Conservation (phyloP, 371 early-diverging fungal genomes). For the Rozella allomycis region DNA sequence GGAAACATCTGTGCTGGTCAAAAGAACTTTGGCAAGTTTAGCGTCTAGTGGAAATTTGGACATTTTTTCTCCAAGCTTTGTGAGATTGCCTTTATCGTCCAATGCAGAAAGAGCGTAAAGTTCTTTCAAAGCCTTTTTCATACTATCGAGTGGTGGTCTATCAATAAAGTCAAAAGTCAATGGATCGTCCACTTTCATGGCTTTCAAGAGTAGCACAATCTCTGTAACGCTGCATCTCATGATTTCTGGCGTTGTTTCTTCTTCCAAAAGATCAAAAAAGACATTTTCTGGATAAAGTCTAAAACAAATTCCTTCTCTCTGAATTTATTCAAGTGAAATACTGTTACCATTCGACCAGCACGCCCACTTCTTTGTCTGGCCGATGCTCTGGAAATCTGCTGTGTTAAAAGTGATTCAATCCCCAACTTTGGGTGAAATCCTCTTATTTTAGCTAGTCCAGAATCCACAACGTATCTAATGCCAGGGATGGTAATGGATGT, state of each 20-base stretch:
- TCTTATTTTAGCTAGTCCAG: conserved; percentile 89
- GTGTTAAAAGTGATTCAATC: conserved; percentile 61
- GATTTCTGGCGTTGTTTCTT: conserved; percentile 44
- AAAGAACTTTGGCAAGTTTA: conserved; percentile 7
- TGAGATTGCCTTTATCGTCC: conserved; percentile 6
- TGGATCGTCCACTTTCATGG: conserved; percentile 69
- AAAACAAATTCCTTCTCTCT: conserved; percentile 37
- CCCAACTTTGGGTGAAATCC: conserved; percentile 79
- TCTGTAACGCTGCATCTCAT: conserved; percentile 62
- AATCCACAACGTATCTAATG: conserved; percentile 92
- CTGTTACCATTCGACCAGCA: conserved; percentile 52
- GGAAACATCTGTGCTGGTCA: no score
- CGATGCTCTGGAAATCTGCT: conserved; percentile 76
- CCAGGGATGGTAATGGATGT: conserved; percentile 95
- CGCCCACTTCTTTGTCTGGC: conserved; percentile 91
- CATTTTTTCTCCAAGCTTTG: conserved; percentile 10
- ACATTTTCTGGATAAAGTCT: conserved; percentile 46
- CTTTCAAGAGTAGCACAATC: conserved; percentile 64
- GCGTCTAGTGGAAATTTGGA: conserved; percentile 10
- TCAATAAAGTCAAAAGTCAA: conserved; percentile 86
- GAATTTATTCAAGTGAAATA: not conserved
- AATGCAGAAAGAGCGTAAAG: conserved; percentile 9
- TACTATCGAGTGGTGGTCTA: conserved; percentile 34
- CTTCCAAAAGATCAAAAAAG: conserved; percentile 19
- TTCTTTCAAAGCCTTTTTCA: not conserved